phyloP scores from a whole-genome alignment of 768 basidiomycete genomes.

The Amanita pseudoporphyria region DNA sequence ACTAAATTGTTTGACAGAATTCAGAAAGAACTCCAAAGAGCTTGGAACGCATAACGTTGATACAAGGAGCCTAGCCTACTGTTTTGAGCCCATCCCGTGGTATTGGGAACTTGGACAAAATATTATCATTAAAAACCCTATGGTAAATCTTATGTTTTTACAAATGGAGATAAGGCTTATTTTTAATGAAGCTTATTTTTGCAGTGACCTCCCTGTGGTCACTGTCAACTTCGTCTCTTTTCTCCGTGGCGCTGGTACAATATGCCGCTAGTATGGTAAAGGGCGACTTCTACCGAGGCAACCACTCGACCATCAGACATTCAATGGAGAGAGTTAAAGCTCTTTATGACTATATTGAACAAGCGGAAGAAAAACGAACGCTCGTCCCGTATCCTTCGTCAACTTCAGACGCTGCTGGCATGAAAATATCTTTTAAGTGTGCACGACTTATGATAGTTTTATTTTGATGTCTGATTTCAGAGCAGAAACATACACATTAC shows the following conservation, averaged over 20 bases:
- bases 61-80: conserved; percentile 4
- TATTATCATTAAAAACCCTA: conserved; percentile 22
- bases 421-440: conserved; percentile 19
- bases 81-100: conserved; percentile 20
- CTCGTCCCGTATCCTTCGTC: conserved; percentile 7
- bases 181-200: conserved; percentile 14
- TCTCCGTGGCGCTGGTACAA: conserved; percentile 25
- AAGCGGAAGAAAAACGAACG: neutral
- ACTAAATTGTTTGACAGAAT: conserved; percentile 22
- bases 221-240: conserved; percentile 19
- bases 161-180: neutral
- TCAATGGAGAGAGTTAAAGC: conserved; percentile 12
- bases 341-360: conserved; percentile 14
- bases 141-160: conserved; percentile 19
- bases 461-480: conserved; percentile 3
- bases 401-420: conserved; percentile 11
- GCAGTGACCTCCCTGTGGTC: conserved; percentile 14
- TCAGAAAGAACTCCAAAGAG: conserved; percentile 17
- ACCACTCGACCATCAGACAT: conserved; percentile 7
- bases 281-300: conserved; percentile 8
- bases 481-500: conserved; percentile 12
- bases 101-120: conserved; percentile 25
- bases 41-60: conserved; percentile 15
- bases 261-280: conserved; percentile 18
- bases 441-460: neutral